Evolutionary conservation across 345 rosid genomes (phyloP).

Genomic region (Eucalyptus polybractea): DNA sequence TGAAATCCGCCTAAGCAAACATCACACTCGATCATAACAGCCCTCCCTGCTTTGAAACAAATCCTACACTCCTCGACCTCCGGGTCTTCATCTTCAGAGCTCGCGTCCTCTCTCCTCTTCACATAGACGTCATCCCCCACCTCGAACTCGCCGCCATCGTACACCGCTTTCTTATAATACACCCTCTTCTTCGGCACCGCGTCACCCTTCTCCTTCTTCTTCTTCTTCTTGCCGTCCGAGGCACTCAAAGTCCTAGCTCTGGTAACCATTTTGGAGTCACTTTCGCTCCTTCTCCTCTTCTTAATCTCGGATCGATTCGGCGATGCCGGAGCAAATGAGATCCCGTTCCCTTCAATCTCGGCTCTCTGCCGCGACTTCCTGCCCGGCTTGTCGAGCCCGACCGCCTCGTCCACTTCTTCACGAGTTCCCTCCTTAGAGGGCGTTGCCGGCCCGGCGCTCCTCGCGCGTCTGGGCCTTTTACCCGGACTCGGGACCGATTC

Average conservation of each 20-base stretch:
- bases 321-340: constrained; percentile 31
- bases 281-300: constrained; percentile 25
- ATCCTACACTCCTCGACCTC: constrained; percentile 74
- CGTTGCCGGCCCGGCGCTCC: neutral
- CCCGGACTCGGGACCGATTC: neutral
- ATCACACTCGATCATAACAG: constrained; percentile 83
- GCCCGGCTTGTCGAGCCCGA: neutral
- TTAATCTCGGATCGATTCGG: constrained; percentile 38
- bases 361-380: neutral
- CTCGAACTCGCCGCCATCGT: constrained; percentile 60
- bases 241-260: neutral
- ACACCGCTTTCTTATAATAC: constrained; percentile 53
- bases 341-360: constrained; percentile 1
- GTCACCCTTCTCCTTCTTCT: constrained; percentile 2
- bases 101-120: constrained; percentile 66
- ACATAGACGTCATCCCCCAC: constrained; percentile 79
- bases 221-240: neutral
- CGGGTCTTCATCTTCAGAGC: constrained; percentile 56
- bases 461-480: neutral
- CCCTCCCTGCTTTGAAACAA: constrained; percentile 53
- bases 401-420: neutral
- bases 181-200: constrained; percentile 18
- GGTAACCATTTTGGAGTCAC: neutral
- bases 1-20: constrained; percentile 89
- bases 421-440: neutral